phyloP scores from a whole-genome alignment of 768 basidiomycete species.

The Termitomyces sp. region DNA sequence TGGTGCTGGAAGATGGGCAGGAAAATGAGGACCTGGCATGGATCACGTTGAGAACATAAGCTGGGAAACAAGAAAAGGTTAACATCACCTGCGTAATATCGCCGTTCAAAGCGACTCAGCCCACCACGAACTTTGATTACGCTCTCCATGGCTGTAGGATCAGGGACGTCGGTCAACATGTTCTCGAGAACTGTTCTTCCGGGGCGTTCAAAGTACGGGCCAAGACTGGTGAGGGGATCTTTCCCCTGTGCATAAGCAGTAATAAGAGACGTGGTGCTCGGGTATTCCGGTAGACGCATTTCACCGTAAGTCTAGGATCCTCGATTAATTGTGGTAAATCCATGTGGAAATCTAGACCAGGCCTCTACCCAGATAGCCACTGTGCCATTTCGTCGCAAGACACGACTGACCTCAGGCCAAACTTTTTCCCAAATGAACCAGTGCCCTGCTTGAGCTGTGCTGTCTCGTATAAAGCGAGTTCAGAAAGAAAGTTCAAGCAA shows the following conservation, averaged over 20 bases:
- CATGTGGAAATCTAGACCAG: neutral
- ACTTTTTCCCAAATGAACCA: constrained; percentile 75
- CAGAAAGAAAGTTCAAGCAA: neutral
- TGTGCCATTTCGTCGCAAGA: constrained; percentile 56
- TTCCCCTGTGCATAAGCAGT: constrained; percentile 56
- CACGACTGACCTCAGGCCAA: constrained; percentile 62
- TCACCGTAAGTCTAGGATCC: constrained; percentile 57
- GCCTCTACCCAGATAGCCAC: constrained; percentile 67
- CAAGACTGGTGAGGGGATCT: constrained; percentile 48
- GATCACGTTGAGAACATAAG: neutral
- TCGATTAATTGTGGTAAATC: neutral
- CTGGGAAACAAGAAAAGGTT: neutral
- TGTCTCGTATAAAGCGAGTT: neutral
- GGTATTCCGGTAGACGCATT: constrained; percentile 59
- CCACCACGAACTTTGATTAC: constrained; percentile 20
- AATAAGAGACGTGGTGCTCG: constrained; percentile 52
- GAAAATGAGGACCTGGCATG: constrained; percentile 8
- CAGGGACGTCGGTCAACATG: constrained; percentile 65
- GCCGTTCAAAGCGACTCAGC: constrained; percentile 40
- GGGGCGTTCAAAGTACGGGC: constrained; percentile 76
- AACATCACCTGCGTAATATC: constrained; percentile 51
- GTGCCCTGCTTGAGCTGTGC: constrained; percentile 68
- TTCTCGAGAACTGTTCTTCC: constrained; percentile 71
- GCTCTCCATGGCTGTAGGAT: constrained; percentile 28
- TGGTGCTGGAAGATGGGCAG: constrained; percentile 10